These are phyloP conservation scores for Aureobasidium subglaciale DNA, from an alignment of 2,329 filamentous ascomycete genomes.

Conservation along the genomic window DNA sequence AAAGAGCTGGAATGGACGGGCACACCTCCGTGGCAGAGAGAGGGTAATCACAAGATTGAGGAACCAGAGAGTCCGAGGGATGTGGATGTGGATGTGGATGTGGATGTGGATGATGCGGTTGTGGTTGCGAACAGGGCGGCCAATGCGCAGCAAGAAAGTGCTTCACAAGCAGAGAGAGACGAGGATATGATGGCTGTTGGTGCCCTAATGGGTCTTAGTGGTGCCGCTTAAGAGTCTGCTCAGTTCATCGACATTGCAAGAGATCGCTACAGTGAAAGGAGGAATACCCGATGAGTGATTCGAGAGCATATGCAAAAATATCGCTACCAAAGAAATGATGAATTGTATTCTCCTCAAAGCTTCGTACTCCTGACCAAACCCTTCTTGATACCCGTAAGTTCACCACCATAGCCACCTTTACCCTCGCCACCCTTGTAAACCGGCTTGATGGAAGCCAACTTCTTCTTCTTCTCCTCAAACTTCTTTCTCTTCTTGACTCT, in stretches of 20 bases:
- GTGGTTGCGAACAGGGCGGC: background rate
- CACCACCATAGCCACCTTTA: slow-evolving; percentile 80
- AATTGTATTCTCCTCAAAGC: slow-evolving; percentile 38
- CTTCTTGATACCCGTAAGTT: slow-evolving; percentile 91
- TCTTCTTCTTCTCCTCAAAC: slow-evolving; percentile 97
- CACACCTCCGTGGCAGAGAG: background rate
- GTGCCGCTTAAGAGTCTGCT: slow-evolving; percentile 5
- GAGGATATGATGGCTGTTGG: slow-evolving; percentile 19
- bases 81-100: too few relatives aligned
- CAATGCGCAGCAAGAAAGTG: slow-evolving; percentile 21
- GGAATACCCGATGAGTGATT: background rate
- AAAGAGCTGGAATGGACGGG: slow-evolving; percentile 3
- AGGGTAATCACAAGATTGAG: background rate
- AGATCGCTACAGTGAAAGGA: background rate
- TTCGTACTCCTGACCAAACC: slow-evolving; percentile 89
- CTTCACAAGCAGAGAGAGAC: slow-evolving; percentile 16
- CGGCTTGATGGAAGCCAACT: slow-evolving; percentile 77
- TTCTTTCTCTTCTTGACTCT: slow-evolving; percentile 97
- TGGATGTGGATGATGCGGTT: background rate
- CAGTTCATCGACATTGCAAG: too few relatives aligned
- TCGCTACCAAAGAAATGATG: background rate
- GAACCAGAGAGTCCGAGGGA: background rate
- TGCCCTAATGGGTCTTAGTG: slow-evolving; percentile 19
- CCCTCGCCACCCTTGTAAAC: slow-evolving; percentile 81
- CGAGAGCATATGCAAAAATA: background rate